phyloP scores from a whole-genome alignment of 139 green algal genomes.

The Auxenochlorella pyrenoidosa region DNA sequence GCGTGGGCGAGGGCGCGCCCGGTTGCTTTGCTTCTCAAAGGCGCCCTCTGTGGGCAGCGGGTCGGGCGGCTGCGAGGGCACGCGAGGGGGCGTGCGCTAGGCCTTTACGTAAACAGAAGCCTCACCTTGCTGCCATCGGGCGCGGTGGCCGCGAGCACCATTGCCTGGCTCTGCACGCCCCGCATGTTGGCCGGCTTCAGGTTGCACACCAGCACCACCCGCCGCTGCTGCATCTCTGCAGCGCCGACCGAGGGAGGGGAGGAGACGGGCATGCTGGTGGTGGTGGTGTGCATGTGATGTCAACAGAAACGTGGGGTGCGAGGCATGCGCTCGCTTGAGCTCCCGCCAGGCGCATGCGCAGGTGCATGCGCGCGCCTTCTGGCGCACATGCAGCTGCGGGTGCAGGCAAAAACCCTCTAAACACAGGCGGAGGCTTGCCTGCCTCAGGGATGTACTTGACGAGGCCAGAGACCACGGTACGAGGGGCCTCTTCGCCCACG shows the following conservation, averaged over 20 bases:
- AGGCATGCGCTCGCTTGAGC: too few species aligned
- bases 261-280: too few species aligned
- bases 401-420: not conserved
- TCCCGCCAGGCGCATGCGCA: too few species aligned
- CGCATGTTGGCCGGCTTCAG: slow-evolving; percentile 95
- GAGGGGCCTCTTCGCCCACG: slow-evolving; percentile 70
- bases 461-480: slow-evolving; percentile 86
- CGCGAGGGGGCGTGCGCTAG: not conserved
- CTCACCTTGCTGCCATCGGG: slow-evolving; percentile 67
- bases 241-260: not conserved
- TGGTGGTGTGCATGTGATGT: too few species aligned
- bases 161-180: slow-evolving; percentile 85
- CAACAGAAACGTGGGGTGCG: too few species aligned
- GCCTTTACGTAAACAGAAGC: too few species aligned
- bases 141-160: slow-evolving; percentile 89
- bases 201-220: slow-evolving; percentile 90
- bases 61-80: not conserved
- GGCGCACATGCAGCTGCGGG: not conserved
- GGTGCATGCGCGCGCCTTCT: not conserved
- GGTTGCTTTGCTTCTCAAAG: too few species aligned
- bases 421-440: not conserved
- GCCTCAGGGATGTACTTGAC: slow-evolving; percentile 90
- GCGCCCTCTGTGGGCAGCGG: too few species aligned
- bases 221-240: slow-evolving; percentile 70
- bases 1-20: too few species aligned